These are phyloP conservation scores for Solanum ossicruentum DNA, from an alignment of 257 asterid species.

Conservation along the genomic window DNA sequence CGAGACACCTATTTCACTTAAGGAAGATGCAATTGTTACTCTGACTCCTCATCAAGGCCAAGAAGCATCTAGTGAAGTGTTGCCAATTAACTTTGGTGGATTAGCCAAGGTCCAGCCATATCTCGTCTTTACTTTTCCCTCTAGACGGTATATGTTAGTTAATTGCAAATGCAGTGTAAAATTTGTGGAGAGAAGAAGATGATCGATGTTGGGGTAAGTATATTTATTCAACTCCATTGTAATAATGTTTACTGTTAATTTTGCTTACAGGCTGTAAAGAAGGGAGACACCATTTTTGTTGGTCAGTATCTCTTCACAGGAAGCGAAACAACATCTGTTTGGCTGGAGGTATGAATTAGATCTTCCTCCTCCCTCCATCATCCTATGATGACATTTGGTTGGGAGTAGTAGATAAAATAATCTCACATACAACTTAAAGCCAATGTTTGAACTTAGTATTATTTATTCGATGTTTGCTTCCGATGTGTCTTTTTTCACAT, in stretches of 20 bases:
- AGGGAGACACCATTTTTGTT: slow-evolving; percentile 75
- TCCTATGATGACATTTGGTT: not conserved
- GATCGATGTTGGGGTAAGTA: not conserved
- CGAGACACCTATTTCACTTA: slow-evolving; percentile 50
- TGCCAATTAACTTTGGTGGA: slow-evolving; percentile 65
- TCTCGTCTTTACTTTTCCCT: not conserved
- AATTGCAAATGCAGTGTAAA: not conserved
- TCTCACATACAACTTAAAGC: not conserved
- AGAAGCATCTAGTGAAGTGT: slow-evolving; percentile 49
- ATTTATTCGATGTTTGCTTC: not conserved
- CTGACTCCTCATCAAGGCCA: slow-evolving; percentile 63
- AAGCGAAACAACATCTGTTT: slow-evolving; percentile 81
- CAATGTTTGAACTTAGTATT: not conserved
- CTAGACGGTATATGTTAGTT: not conserved
- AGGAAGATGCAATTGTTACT: slow-evolving; percentile 44
- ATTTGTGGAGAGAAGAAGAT: not conserved
- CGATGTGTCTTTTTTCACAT: not conserved
- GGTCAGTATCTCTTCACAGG: slow-evolving; percentile 91
- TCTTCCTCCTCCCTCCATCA: not conserved
- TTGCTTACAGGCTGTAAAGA: slow-evolving; percentile 56
- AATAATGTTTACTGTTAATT: not conserved
- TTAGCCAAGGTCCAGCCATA: slow-evolving; percentile 42
- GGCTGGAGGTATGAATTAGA: slow-evolving; percentile 64
- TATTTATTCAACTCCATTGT: not conserved
- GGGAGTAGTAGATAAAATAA: not conserved